Conservation (phyloP, 2,329 filamentous ascomycete species). For the Plectosphaerella cucumerina region DNA sequence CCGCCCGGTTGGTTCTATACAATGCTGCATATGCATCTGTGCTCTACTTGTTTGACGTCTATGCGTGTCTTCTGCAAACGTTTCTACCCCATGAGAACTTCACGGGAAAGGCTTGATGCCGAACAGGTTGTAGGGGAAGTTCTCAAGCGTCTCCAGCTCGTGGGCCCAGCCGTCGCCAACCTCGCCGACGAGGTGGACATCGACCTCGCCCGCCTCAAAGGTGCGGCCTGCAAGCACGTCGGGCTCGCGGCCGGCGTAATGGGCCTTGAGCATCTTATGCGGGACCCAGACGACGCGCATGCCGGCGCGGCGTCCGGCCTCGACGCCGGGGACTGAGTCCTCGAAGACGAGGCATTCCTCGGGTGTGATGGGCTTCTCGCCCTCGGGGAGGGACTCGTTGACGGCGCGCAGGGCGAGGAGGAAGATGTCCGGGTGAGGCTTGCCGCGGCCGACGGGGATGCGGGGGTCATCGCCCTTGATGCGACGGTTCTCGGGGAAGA, state of each 20-base stretch:
- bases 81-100: constrained; percentile 40
- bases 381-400: constrained; percentile 65
- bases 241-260: constrained; percentile 71
- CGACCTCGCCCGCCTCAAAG: constrained; percentile 58
- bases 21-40: no score
- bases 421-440: constrained; percentile 94
- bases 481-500: constrained; percentile 66
- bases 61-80: no score
- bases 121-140: constrained; percentile 56
- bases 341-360: constrained; percentile 96
- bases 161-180: constrained; percentile 58
- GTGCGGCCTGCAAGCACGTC: constrained; percentile 81
- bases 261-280: constrained; percentile 70
- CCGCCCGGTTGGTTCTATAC: no score
- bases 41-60: neutral
- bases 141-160: constrained; percentile 43
- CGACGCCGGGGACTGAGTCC: constrained; percentile 89
- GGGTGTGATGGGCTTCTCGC: constrained; percentile 63
- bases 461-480: constrained; percentile 83
- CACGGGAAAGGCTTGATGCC: constrained; percentile 38
- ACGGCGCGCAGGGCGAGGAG: constrained; percentile 79
- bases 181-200: constrained; percentile 53
- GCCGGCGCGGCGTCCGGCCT: constrained; percentile 82
- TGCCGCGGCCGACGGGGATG: constrained; percentile 76
- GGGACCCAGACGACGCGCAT: constrained; percentile 96